These are phyloP conservation scores for Penicillium brevicompactum DNA, from an alignment of 2,329 filamentous ascomycete genomes.

Conservation along the genomic window DNA sequence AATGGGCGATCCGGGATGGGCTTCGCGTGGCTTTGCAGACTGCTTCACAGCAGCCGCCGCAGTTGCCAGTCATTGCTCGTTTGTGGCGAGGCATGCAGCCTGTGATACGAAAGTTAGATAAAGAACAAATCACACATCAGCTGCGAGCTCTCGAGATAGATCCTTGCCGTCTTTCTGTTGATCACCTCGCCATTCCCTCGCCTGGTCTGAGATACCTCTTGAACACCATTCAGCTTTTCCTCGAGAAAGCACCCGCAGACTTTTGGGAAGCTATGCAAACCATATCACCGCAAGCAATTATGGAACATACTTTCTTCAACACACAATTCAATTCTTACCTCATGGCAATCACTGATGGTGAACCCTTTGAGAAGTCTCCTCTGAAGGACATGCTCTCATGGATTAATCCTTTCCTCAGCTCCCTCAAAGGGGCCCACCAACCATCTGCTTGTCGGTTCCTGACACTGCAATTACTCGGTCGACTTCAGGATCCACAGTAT, in stretches of 20 bases:
- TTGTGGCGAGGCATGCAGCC: slow-evolving; percentile 80
- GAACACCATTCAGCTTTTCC: slow-evolving; percentile 67
- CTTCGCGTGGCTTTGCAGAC: slow-evolving; percentile 67
- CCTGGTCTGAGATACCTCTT: slow-evolving; percentile 69
- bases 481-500: slow-evolving; percentile 46
- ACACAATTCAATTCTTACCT: slow-evolving; percentile 63
- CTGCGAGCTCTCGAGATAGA: slow-evolving; percentile 78
- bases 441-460: slow-evolving; percentile 80
- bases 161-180: slow-evolving; percentile 59
- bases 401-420: slow-evolving; percentile 76
- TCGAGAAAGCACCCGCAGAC: slow-evolving; percentile 74
- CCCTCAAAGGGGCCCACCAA: slow-evolving; percentile 73
- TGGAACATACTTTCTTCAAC: slow-evolving; percentile 81
- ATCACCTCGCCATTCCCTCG: slow-evolving; percentile 67
- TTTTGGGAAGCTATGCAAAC: slow-evolving; percentile 89
- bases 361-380: slow-evolving; percentile 55
- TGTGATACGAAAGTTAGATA: slow-evolving; percentile 73
- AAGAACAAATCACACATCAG: slow-evolving; percentile 73
- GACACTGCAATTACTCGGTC: slow-evolving; percentile 71
- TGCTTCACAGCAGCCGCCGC: slow-evolving; percentile 59
- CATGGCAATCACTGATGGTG: slow-evolving; percentile 56
- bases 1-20: slow-evolving; percentile 80
- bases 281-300: slow-evolving; percentile 75
- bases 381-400: slow-evolving; percentile 71
- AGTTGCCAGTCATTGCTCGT: slow-evolving; percentile 60